Evolutionary conservation across 352 stramenopile genomes (phyloP).

Genomic region (Hyphochytrium catenoides): DNA sequence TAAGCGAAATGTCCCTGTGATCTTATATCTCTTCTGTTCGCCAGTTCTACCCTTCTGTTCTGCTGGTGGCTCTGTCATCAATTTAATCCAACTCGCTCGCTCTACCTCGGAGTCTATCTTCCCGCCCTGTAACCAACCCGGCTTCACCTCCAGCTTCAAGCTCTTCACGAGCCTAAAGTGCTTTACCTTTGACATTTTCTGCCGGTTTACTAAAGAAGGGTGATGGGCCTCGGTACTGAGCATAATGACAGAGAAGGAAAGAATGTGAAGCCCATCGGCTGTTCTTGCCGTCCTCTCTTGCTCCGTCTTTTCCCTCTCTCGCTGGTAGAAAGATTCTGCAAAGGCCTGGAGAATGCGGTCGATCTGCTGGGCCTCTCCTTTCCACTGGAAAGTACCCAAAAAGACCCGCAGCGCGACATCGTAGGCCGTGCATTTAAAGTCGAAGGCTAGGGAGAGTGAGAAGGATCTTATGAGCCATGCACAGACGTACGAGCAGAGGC

Average conservation of each 20-base stretch:
- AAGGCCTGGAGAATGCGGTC: constrained; percentile 55
- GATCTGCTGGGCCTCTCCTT: constrained; percentile 50
- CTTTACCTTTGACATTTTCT: constrained; percentile 47
- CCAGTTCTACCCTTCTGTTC: no score
- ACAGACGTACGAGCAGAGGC: no score
- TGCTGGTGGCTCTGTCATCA: no score
- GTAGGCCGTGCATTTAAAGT: constrained; percentile 26
- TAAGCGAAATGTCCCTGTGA: no score
- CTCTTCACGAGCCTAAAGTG: no score
- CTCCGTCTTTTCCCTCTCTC: constrained; percentile 12
- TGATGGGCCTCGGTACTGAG: constrained; percentile 56
- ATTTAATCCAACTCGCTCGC: no score
- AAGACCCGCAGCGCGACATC: constrained; percentile 42
- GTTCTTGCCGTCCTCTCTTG: constrained; percentile 4
- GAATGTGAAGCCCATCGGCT: constrained; percentile 41
- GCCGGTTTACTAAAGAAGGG: constrained; percentile 22
- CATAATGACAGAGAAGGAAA: constrained; percentile 42
- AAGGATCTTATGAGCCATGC: no score
- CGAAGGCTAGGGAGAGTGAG: no score
- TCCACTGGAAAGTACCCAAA: constrained; percentile 32
- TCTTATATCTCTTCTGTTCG: no score
- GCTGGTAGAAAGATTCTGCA: constrained; percentile 26
- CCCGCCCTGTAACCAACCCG: no score
- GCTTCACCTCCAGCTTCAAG: no score
- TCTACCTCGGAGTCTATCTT: no score